Percentiles rank a stretch among this genome's conserved stretches.
These are phyloP conservation scores for Fennellomyces sp. DNA, from an alignment of 371 early-diverging fungal species.

Conservation along the genomic window DNA sequence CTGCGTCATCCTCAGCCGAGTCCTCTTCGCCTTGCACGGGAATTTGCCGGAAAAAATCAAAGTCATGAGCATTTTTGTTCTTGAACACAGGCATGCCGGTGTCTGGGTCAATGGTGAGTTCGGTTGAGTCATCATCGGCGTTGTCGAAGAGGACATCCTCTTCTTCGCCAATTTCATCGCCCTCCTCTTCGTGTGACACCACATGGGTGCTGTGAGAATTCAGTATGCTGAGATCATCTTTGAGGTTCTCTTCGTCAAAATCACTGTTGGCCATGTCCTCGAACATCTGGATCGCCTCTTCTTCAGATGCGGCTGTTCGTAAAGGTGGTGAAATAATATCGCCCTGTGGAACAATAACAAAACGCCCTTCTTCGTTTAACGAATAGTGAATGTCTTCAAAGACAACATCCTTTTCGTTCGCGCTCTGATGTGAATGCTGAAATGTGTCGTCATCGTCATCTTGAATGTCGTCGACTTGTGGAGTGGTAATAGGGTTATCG, in stretches of 20 bases:
- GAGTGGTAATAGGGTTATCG: neutral
- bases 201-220: neutral
- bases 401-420: neutral
- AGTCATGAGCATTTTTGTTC: conserved; percentile 10
- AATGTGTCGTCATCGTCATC: neutral
- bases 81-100: conserved; percentile 6
- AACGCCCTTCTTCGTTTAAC: neutral
- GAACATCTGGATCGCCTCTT: neutral
- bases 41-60: neutral
- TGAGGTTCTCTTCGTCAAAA: neutral
- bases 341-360: neutral
- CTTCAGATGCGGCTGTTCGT: neutral
- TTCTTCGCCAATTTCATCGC: conserved; percentile 7
- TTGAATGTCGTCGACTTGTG: neutral
- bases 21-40: neutral
- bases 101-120: conserved; percentile 5
- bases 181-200: conserved; percentile 4
- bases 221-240: neutral
- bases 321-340: neutral
- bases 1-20: neutral
- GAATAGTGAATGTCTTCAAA: neutral
- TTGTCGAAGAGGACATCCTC: neutral
- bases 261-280: neutral
- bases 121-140: neutral
- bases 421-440: neutral